Evolutionary conservation across 805 yeast genomes (phyloP).

Genomic region (Candida manassasensis): DNA sequence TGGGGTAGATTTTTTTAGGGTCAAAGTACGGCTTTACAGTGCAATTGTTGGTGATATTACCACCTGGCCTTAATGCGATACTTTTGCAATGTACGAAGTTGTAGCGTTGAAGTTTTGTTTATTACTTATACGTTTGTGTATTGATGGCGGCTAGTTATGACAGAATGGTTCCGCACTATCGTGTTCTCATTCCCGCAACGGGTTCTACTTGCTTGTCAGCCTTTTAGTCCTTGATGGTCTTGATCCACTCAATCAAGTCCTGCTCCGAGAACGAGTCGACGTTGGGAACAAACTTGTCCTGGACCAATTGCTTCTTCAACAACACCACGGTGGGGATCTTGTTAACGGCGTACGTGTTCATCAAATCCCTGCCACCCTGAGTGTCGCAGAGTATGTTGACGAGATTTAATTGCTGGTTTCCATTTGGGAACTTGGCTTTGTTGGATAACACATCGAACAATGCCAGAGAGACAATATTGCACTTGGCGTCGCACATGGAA

Average conservation of each 20-base stretch:
- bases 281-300: constrained; percentile 23
- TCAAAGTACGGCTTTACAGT: no score
- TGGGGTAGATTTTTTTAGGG: no score
- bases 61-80: no score
- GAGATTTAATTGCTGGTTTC: constrained; percentile 42
- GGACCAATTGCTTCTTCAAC: constrained; percentile 59
- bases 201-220: no score
- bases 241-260: constrained; percentile 29
- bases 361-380: constrained; percentile 54
- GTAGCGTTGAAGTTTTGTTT: no score
- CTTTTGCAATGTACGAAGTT: no score
- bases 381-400: constrained; percentile 73
- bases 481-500: constrained; percentile 61
- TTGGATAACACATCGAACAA: constrained; percentile 35
- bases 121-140: no score
- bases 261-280: constrained; percentile 20
- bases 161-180: no score
- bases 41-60: no score
- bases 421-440: constrained; percentile 26
- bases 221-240: constrained; percentile 12
- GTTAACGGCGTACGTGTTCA: constrained; percentile 48
- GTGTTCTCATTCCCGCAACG: no score
- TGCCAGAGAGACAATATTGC: constrained; percentile 59
- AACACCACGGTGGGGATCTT: constrained; percentile 65
- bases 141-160: no score